Evolutionary conservation across 805 yeast species (phyloP), one percentile per base, ranked within the genome.

Genomic region (Saturnispora halmiae): DNA sequence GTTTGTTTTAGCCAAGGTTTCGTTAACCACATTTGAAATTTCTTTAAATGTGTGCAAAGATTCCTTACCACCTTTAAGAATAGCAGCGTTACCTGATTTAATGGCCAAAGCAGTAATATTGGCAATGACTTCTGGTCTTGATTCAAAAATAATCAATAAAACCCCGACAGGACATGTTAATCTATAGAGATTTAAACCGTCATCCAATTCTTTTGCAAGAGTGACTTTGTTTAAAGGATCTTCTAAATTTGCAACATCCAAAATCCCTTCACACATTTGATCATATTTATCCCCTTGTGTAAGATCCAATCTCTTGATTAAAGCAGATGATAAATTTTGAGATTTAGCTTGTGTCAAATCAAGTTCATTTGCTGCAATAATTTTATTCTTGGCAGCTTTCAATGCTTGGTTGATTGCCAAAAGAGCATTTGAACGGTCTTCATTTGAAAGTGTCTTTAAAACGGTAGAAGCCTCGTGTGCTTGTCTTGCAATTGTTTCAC

Each of bases 61-160:
- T 61, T 92, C 99, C 60, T 87, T 90, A 44, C 99, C 99, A 51
- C 99, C 98, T 63, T 92, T 92, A 56, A 92, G 70, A 43, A 92
- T 92, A 38, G 96, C 98, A 7, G 96, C 83, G 58, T 92, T 92
- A 36, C 96, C 97, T 2, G 96, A 86, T 60, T 94, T 92, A 58
- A 92, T 79, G 15, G 97, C 95, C 53, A 92, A 69, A 0, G 98
- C 92, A 11, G 96, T 82, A 54, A 92, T 92, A 58, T 92, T 94
- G 41, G 98, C 98, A 66, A 92, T 92, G 9, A 92, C 98, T 59
- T 92, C 99, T 29, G 99, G 99, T 55, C 99, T 75, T 24, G 95
- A 77, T 63, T 92, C 99, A 59, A 92, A 92, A 41, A 92, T 94
- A 34, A 92, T 87, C 46, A 92, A 67, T 34, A 92, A 62, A 0